These are phyloP conservation scores for Zygosaccharomyces sapae DNA, from an alignment of 1,139 yeast species.

Conservation along the genomic window DNA sequence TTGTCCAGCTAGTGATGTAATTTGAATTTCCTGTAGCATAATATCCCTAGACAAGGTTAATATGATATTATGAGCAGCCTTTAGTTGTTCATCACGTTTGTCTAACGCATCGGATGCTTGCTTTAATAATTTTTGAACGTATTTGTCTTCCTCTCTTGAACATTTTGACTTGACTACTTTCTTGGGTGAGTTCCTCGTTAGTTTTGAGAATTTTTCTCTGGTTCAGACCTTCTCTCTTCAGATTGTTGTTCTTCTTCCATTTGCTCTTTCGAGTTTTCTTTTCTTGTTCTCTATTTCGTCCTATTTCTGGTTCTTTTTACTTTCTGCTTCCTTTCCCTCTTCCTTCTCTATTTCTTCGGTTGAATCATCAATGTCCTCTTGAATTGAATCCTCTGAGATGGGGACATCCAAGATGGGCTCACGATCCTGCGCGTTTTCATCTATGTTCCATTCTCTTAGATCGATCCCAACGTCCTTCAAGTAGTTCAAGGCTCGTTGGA, in stretches of 20 bases:
- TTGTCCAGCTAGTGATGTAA: slow-evolving; percentile 22
- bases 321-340: background rate
- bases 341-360: background rate
- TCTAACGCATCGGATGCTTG: slow-evolving; percentile 13
- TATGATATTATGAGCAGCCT: slow-evolving; percentile 12
- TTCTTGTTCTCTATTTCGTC: too few relatives aligned
- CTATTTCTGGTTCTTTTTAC: background rate
- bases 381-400: background rate
- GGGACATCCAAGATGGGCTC: slow-evolving; percentile 1
- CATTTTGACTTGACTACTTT: background rate
- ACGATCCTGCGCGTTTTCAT: slow-evolving; percentile 3
- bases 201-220: background rate
- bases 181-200: too few relatives aligned
- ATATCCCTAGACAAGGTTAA: slow-evolving; percentile 17
- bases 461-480: slow-evolving; percentile 1
- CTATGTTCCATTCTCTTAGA: slow-evolving; percentile 3
- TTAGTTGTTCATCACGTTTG: slow-evolving; percentile 12
- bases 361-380: background rate
- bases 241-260: background rate
- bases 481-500: slow-evolving; percentile 1
- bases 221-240: background rate
- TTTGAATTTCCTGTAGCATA: slow-evolving; percentile 18
- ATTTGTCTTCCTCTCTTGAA: background rate
- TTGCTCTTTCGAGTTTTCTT: too few relatives aligned
- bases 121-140: slow-evolving; percentile 11